A percentile compares a stretch with the other conserved stretches of the same genome.
These are phyloP conservation scores for Entomortierella parvispora DNA, from an alignment of 192 early-diverging fungal species.

Conservation along the genomic window DNA sequence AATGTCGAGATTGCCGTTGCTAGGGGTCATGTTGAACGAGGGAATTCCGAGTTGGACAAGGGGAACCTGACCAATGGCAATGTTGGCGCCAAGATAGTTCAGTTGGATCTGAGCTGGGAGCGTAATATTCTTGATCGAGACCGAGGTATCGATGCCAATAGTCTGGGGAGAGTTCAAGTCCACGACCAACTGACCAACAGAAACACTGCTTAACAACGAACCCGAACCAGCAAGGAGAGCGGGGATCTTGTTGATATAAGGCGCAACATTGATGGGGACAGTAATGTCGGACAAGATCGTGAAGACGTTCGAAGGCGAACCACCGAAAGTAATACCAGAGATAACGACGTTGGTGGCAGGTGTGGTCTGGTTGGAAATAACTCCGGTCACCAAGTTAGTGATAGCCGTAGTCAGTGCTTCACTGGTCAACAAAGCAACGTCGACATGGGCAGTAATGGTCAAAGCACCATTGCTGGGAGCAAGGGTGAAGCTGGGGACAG, in stretches of 20 bases:
- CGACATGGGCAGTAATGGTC: conserved; percentile 16
- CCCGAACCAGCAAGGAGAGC: conserved; percentile 9
- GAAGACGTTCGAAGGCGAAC: conserved; percentile 17
- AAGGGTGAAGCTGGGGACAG: conserved; percentile 18
- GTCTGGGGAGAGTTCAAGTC: conserved; percentile 23
- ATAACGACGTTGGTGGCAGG: conserved; percentile 25
- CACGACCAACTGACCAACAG: conserved; percentile 14
- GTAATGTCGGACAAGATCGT: conserved; percentile 17
- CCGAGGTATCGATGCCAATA: conserved; percentile 14
- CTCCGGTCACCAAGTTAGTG: conserved; percentile 11
- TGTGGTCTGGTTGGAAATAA: conserved; percentile 22
- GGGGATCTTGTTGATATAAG: conserved; percentile 22
- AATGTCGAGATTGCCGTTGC: conserved; percentile 22
- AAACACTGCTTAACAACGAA: conserved; percentile 2
- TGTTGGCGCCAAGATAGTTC: conserved; percentile 22
- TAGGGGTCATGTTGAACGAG: conserved; percentile 18
- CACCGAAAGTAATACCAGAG: conserved; percentile 21
- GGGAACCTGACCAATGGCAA: conserved; percentile 11
- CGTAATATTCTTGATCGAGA: conserved; percentile 24
- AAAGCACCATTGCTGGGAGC: conserved; percentile 8
- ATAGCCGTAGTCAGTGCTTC: conserved; percentile 9
- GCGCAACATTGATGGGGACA: conserved; percentile 19
- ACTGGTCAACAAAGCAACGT: conserved; percentile 16
- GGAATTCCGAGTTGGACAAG: conserved; percentile 13
- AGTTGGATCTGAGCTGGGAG: conserved; percentile 29